Base-by-base conservation (phyloP, 23 red algal species). In the Gracilaria gracilis region DNA sequence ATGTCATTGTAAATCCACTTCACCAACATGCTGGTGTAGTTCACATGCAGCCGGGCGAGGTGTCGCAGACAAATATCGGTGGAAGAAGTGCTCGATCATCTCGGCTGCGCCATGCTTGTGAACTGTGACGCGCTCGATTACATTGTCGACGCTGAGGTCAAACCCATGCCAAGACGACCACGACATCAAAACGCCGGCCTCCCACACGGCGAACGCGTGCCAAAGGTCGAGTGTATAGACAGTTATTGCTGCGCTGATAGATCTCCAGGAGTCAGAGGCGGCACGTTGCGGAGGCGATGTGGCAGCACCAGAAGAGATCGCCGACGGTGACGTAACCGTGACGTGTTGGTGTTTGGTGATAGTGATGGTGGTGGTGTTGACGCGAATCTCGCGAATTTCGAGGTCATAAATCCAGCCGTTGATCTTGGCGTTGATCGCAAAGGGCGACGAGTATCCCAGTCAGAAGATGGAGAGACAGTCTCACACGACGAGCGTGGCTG, bases 1-100 rank as follows among this genome's bases (percentile, higher is more conserved):
- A 96, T 87, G 77, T 49, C 89, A 59, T 79, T 79, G n/a, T 87
- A 82, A 23, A 91, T 31, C 94, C 94, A 96, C 61, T 96, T 88
- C 32, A 96, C 67, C 94, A 88, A 96, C 0, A 96, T 88, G 47
- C 87, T 92, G 27, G 82, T 80, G 67, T 91, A 96, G 48, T 88
- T 92, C 20, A 55, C 80, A 80, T 96, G 86, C 24, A 96, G 73
- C 48, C 92, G 81, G 27, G 83, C 64, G 35, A 92, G 17, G n/a
- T 91, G 33, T 34, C 73, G 20, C 39, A 96, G 71, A 57, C 73
- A 80, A 27, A 96, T 82, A 27, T 86, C 75, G 84, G 19, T 84
- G 39, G 44, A 92, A 96, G 55, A 65, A 96, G 25, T 93, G 82
- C 82, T 96, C 94, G 82, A 91, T 88, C 54, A 84, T 84, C 20